A percentile compares a stretch with the other conserved stretches of the same genome.
These are phyloP conservation scores for Actinomucor elegans DNA, from an alignment of 371 early-diverging fungal species.

Conservation along the genomic window DNA sequence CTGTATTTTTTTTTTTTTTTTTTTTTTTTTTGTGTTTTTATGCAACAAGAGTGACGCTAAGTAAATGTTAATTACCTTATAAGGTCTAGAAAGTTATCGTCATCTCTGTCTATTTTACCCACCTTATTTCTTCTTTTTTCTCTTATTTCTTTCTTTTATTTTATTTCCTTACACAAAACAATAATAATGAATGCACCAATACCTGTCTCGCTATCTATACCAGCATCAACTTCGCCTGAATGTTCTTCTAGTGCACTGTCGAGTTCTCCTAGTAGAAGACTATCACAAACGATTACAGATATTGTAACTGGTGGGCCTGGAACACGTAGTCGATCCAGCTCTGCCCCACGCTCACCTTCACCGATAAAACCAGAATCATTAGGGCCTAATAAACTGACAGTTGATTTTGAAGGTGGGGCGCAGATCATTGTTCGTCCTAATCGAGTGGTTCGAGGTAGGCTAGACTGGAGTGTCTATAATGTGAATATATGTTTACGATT, in stretches of 20 bases:
- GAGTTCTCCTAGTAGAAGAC: slow-evolving; percentile 7
- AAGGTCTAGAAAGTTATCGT: too few relatives aligned
- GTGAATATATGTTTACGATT: background rate
- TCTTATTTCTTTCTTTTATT: background rate
- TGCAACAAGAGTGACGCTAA: too few relatives aligned
- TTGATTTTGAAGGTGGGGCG: slow-evolving; percentile 30
- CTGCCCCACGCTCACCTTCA: slow-evolving; percentile 9
- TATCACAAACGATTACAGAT: slow-evolving; percentile 19
- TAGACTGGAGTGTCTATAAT: too few relatives aligned
- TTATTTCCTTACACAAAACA: background rate
- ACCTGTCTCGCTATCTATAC: background rate
- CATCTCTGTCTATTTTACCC: too few relatives aligned
- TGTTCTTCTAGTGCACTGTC: background rate
- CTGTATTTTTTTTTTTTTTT: too few relatives aligned
- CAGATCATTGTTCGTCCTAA: slow-evolving; percentile 36
- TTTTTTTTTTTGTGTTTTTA: too few relatives aligned
- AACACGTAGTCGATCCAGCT: slow-evolving; percentile 6
- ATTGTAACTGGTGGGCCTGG: slow-evolving; percentile 10
- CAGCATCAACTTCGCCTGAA: background rate
- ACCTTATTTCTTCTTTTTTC: background rate
- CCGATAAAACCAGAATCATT: background rate
- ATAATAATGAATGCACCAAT: background rate
- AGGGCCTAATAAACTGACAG: slow-evolving; percentile 7
- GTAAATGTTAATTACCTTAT: too few relatives aligned
- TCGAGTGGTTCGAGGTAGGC: slow-evolving; percentile 34